phyloP scores from a whole-genome alignment of 331 rosid genomes.

The Rhamnella rubrinervis region DNA sequence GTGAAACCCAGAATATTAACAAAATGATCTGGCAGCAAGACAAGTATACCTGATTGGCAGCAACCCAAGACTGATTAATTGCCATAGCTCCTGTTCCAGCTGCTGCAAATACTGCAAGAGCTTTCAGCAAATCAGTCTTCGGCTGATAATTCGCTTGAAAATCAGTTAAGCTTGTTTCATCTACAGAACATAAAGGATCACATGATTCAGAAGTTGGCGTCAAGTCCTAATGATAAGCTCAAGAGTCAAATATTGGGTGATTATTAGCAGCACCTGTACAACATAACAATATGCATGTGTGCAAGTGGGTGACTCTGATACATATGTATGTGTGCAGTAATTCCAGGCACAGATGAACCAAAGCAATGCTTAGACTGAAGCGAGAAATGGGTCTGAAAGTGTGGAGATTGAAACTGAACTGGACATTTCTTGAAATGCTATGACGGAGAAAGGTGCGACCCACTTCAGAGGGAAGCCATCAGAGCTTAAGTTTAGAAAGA shows the following conservation, averaged over 20 bases:
- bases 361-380: constrained; percentile 33
- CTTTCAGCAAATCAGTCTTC: constrained; percentile 83
- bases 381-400: constrained; percentile 27
- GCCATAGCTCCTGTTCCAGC: constrained; percentile 73
- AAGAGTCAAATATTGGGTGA: constrained; percentile 21
- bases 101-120: constrained; percentile 67
- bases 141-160: constrained; percentile 64
- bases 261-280: constrained; percentile 8
- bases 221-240: constrained; percentile 48
- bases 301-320: no score
- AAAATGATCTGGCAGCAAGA: constrained; percentile 22
- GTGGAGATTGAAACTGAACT: constrained; percentile 19
- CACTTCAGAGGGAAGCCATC: constrained; percentile 70
- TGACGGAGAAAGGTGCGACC: constrained; percentile 40
- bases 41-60: constrained; percentile 76
- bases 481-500: neutral
- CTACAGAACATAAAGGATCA: constrained; percentile 85
- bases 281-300: neutral
- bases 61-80: constrained; percentile 94
- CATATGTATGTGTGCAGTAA: neutral
- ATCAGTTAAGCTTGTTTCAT: constrained; percentile 65
- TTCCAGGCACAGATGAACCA: constrained; percentile 38
- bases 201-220: constrained; percentile 54
- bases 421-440: constrained; percentile 32
- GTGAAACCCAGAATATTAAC: constrained; percentile 3